These are phyloP conservation scores for Aspergillus sp. DNA, from an alignment of 2,329 filamentous ascomycete species.

Conservation along the genomic window DNA sequence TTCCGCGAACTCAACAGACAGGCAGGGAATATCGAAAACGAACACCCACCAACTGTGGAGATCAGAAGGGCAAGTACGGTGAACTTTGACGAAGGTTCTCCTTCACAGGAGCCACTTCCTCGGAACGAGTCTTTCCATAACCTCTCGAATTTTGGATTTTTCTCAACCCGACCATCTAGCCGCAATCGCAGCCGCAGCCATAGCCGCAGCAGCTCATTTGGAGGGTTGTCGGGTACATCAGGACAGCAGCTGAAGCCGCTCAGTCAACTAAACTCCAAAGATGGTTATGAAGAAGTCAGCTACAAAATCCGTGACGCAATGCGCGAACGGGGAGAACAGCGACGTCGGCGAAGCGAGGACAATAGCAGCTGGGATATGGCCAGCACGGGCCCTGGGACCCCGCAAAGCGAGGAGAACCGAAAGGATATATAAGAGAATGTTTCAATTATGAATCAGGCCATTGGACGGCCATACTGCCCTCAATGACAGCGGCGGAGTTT, in stretches of 20 bases:
- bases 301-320: constrained; percentile 25
- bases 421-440: constrained; percentile 37
- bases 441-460: constrained; percentile 4
- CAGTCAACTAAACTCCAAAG: constrained; percentile 22
- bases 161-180: constrained; percentile 73
- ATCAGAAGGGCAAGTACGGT: constrained; percentile 30
- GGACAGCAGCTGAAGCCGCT: constrained; percentile 23
- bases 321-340: constrained; percentile 25
- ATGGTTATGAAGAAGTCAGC: constrained; percentile 24
- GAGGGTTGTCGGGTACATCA: constrained; percentile 16
- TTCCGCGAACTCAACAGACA: constrained; percentile 41
- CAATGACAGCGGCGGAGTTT: constrained; percentile 27
- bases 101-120: constrained; percentile 61
- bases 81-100: constrained; percentile 30
- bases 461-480: constrained; percentile 9
- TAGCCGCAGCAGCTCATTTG: constrained; percentile 22
- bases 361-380: constrained; percentile 45
- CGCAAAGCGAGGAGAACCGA: constrained; percentile 40
- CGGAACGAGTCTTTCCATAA: constrained; percentile 94
- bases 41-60: constrained; percentile 23
- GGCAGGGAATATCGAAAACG: constrained; percentile 23
- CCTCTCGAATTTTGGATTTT: constrained; percentile 84
- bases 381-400: constrained; percentile 44
- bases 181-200: constrained; percentile 23
- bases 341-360: constrained; percentile 22